Conservation (phyloP, 2,329 filamentous ascomycete genomes). For the Malbranchea cinnamomea region DNA sequence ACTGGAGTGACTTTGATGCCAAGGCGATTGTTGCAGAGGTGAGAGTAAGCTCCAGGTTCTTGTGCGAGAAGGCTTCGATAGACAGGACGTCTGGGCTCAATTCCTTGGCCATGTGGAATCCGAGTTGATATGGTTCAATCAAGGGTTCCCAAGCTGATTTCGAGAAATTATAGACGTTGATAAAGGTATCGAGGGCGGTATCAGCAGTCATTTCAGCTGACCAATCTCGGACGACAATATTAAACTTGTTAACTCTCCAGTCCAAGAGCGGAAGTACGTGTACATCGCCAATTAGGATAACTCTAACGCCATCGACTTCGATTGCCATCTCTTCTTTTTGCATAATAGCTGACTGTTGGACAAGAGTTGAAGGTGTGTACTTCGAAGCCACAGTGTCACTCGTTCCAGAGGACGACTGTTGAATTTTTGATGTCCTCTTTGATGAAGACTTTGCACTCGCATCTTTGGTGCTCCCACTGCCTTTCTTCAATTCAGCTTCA, state of each 20-base stretch:
- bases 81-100: constrained; percentile 60
- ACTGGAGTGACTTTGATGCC: constrained; percentile 82
- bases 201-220: constrained; percentile 75
- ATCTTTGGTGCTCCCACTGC: constrained; percentile 23
- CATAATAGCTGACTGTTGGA: constrained; percentile 37
- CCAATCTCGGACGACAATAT: constrained; percentile 77
- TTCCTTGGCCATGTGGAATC: constrained; percentile 72
- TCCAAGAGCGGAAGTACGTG: constrained; percentile 94
- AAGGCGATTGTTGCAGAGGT: constrained; percentile 89
- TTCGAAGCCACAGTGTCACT: neutral
- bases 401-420: constrained; percentile 2
- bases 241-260: constrained; percentile 82
- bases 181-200: constrained; percentile 79
- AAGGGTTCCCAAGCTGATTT: constrained; percentile 97
- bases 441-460: neutral
- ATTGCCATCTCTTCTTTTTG: constrained; percentile 72
- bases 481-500: constrained; percentile 39
- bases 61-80: constrained; percentile 75
- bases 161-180: constrained; percentile 97
- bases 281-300: constrained; percentile 87
- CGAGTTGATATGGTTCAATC: constrained; percentile 92
- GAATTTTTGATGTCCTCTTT: constrained; percentile 4
- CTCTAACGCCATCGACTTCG: constrained; percentile 70
- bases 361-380: neutral
- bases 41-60: constrained; percentile 78